phyloP scores from a whole-genome alignment of 768 basidiomycete species.

The Hebeloma cylindrosporum region DNA sequence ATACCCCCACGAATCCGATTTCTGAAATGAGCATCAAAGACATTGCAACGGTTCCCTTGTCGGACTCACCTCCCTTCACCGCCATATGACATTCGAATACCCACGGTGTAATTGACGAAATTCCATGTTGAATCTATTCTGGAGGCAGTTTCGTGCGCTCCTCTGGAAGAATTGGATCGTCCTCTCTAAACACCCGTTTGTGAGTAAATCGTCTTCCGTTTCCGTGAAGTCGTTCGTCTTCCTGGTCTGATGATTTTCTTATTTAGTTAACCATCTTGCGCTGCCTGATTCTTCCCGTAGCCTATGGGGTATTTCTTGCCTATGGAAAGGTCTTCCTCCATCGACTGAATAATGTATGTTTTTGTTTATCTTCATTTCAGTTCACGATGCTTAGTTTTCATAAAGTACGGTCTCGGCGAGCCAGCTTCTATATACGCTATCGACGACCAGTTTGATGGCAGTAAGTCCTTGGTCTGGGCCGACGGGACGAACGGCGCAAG shows the following conservation, averaged over 20 bases:
- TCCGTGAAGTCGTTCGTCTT: not conserved
- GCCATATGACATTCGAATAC: too few species aligned
- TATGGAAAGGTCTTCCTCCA: constrained; percentile 60
- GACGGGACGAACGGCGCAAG: constrained; percentile 61
- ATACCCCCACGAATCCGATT: too few species aligned
- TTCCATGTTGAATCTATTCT: constrained; percentile 49
- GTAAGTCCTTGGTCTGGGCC: constrained; percentile 60
- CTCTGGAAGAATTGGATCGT: constrained; percentile 78
- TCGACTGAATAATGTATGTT: constrained; percentile 60
- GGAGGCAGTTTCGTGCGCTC: constrained; percentile 59
- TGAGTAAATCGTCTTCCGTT: constrained; percentile 24
- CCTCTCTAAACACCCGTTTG: constrained; percentile 62
- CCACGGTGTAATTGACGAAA: too few species aligned
- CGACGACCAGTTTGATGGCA: constrained; percentile 50
- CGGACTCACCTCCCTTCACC: too few species aligned
- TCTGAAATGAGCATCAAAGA: too few species aligned
- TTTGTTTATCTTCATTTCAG: not conserved
- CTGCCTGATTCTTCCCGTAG: constrained; percentile 63
- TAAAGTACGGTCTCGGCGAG: constrained; percentile 63
- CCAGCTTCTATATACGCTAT: constrained; percentile 51
- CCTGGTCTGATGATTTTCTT: not conserved
- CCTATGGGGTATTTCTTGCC: constrained; percentile 66
- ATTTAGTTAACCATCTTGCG: constrained; percentile 56
- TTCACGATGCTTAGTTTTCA: not conserved
- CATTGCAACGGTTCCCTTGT: too few species aligned